Evolutionary conservation across 2,329 filamentous ascomycete species (phyloP).

Genomic region (Neofusicoccum sp.): DNA sequence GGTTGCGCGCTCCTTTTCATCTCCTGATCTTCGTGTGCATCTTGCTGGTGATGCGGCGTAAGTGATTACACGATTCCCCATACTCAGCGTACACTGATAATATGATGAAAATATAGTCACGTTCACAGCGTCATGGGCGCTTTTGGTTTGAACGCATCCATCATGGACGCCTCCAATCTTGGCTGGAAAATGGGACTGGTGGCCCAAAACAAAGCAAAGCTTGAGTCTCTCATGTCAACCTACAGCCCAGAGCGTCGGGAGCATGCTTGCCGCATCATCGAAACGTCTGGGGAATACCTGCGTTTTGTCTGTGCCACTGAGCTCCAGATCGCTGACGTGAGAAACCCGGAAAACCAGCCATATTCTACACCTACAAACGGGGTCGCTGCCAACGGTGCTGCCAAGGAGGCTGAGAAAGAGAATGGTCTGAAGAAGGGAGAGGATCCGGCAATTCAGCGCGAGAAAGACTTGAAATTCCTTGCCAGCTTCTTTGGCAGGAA

Average conservation of each 20-base stretch:
- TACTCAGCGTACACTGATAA: neutral
- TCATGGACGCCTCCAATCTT: conserved; percentile 36
- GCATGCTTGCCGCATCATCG: conserved; percentile 25
- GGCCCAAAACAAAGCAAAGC: conserved; percentile 22
- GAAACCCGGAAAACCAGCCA: conserved; percentile 1
- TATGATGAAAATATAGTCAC: conserved; percentile 22
- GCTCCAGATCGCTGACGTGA: conserved; percentile 23
- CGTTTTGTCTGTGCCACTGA: conserved; percentile 29
- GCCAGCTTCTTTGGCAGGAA: conserved; percentile 28
- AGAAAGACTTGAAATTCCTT: conserved; percentile 24
- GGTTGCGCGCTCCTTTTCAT: conserved; percentile 33
- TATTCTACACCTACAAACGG: neutral
- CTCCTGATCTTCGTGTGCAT: conserved; percentile 32
- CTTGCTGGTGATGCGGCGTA: conserved; percentile 34
- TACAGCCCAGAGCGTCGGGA: conserved; percentile 32
- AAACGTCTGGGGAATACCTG: conserved; percentile 24
- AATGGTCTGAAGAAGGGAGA: conserved; percentile 9
- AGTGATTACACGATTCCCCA: conserved; percentile 17
- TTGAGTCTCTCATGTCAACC: conserved; percentile 27
- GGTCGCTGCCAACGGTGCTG: neutral
- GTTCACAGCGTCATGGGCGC: conserved; percentile 38
- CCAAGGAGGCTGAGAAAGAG: neutral
- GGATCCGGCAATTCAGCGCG: neutral
- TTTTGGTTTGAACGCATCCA: conserved; percentile 39
- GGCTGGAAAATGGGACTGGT: conserved; percentile 37